These are phyloP conservation scores for Grosmannia huntii DNA, from an alignment of 2,329 filamentous ascomycete genomes.

Conservation along the genomic window DNA sequence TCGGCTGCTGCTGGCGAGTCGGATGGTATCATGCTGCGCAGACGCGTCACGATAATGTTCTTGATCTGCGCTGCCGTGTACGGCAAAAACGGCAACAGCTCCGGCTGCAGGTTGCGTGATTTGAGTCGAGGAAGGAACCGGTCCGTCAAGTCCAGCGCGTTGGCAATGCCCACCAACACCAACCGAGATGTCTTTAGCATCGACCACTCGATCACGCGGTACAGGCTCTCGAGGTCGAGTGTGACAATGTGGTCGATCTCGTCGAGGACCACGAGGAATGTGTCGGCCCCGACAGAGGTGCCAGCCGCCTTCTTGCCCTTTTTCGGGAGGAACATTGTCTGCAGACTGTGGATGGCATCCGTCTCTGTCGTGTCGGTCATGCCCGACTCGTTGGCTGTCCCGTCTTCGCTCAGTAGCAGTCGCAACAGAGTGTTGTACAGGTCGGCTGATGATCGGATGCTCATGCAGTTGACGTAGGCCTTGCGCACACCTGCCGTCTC, in stretches of 20 bases:
- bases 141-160: slow-evolving; percentile 89
- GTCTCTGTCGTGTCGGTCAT: slow-evolving; percentile 43
- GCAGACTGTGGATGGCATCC: slow-evolving; percentile 55
- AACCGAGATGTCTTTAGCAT: slow-evolving; percentile 68
- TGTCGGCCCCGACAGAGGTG: slow-evolving; percentile 19
- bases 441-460: slow-evolving; percentile 77
- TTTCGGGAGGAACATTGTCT: slow-evolving; percentile 56
- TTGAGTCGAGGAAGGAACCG: slow-evolving; percentile 89
- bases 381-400: not conserved
- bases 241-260: slow-evolving; percentile 92
- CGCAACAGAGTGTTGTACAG: slow-evolving; percentile 70
- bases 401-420: slow-evolving; percentile 32
- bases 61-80: slow-evolving; percentile 84
- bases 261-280: slow-evolving; percentile 79
- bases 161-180: slow-evolving; percentile 83
- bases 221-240: slow-evolving; percentile 76
- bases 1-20: slow-evolving; percentile 33
- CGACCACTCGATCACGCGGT: slow-evolving; percentile 95
- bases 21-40: slow-evolving; percentile 57
- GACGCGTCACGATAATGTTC: slow-evolving; percentile 69
- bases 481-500: slow-evolving; percentile 45
- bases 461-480: slow-evolving; percentile 92
- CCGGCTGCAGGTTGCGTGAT: slow-evolving; percentile 79
- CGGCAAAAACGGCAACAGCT: slow-evolving; percentile 80
- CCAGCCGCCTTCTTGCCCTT: slow-evolving; percentile 18